These are phyloP conservation scores for Aspergillus campestris DNA, from an alignment of 495 filamentous ascomycete genomes.

Conservation along the genomic window DNA sequence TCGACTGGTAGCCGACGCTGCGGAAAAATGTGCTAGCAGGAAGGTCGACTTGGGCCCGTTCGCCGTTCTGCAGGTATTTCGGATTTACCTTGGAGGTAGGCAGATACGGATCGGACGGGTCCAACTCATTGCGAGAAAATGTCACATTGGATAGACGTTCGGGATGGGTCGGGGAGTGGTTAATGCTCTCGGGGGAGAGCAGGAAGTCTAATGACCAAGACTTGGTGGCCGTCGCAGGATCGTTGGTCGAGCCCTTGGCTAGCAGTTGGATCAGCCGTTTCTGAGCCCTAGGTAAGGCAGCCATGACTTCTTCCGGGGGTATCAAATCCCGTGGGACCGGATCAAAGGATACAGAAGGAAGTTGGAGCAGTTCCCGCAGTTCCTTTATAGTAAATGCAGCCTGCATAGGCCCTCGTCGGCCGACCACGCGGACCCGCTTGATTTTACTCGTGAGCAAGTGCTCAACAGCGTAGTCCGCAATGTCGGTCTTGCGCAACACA, in stretches of 20 bases:
- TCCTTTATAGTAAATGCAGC: conserved; percentile 94
- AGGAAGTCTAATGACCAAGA: conserved; percentile 82
- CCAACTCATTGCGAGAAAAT: conserved; percentile 57
- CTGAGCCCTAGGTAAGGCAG: conserved; percentile 59
- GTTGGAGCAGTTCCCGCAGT: conserved; percentile 71
- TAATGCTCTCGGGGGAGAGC: conserved; percentile 63
- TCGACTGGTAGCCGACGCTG: conserved; percentile 85
- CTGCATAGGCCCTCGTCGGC: conserved; percentile 82
- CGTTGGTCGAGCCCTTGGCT: conserved; percentile 55
- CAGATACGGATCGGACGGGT: conserved; percentile 36
- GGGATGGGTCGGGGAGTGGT: conserved; percentile 36
- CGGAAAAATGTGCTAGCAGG: conserved; percentile 69
- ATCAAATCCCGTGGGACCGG: conserved; percentile 56
- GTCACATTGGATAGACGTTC: conserved; percentile 47
- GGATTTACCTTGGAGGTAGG: conserved; percentile 35
- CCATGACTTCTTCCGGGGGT: conserved; percentile 45
- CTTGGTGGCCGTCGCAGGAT: conserved; percentile 40
- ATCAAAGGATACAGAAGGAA: conserved; percentile 65
- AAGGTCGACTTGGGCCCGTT: conserved; percentile 43
- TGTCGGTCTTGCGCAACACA: conserved; percentile 71
- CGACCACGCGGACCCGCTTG: conserved; percentile 74
- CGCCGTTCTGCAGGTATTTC: conserved; percentile 24
- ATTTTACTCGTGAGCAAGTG: conserved; percentile 63
- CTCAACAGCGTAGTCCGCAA: conserved; percentile 73
- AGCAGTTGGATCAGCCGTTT: conserved; percentile 75